Evolutionary conservation across 176 grass and related monocot genomes (phyloP).

Genomic region (Saccharum officinarum): DNA sequence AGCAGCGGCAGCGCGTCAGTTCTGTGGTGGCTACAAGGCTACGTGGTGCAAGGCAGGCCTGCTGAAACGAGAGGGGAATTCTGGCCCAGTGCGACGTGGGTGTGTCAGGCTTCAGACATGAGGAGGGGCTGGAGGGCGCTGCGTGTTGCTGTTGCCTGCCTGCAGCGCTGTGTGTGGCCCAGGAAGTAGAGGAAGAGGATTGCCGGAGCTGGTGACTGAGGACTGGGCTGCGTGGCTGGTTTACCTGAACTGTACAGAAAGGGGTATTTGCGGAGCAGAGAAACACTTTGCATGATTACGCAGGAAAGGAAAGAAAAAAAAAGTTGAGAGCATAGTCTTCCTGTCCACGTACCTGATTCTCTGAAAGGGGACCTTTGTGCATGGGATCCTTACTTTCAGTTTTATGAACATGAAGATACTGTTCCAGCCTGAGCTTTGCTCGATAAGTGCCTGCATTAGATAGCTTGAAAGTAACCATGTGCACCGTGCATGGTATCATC

Average conservation of each 20-base stretch:
- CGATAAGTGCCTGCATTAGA: background rate
- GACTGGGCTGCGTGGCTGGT: constrained; percentile 14
- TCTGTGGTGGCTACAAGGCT: constrained; percentile 44
- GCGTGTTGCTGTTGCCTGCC: background rate
- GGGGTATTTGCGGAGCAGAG: constrained; percentile 1
- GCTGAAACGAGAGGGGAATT: constrained; percentile 40
- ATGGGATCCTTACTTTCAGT: background rate
- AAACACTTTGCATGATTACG: background rate
- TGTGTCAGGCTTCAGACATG: constrained; percentile 25
- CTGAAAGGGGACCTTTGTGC: background rate
- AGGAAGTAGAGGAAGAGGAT: constrained; percentile 2
- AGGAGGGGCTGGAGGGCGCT: constrained; percentile 3
- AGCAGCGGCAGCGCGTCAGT: background rate
- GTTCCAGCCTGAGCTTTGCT: background rate
- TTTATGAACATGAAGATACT: background rate
- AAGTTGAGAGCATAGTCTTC: background rate
- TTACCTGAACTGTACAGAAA: constrained; percentile 6
- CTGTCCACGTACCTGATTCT: background rate
- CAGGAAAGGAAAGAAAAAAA: background rate
- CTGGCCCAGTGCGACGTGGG: constrained; percentile 22
- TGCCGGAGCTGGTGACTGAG: background rate
- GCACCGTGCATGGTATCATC: background rate
- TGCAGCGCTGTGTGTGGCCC: constrained; percentile 34
- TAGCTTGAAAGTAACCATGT: background rate
- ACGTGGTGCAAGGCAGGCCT: constrained; percentile 69